Evolutionary conservation across 2,329 filamentous ascomycete species (phyloP), one percentile per base, ranked within the genome.

Genomic region (Alternaria sp.): DNA sequence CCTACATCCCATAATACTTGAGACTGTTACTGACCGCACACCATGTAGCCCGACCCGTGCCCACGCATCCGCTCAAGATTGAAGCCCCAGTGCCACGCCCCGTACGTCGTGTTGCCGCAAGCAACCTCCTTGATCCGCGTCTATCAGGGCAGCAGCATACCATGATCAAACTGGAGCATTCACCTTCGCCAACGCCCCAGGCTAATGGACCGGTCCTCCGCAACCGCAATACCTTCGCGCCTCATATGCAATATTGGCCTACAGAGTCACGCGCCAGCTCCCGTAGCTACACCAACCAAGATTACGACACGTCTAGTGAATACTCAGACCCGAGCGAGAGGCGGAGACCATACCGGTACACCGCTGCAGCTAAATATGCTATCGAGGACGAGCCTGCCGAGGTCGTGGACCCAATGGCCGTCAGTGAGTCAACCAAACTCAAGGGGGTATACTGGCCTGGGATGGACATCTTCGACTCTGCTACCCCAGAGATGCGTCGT

Each of bases 391-490:
- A 76, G 9, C 64, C 68, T 30, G 57, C 51, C 28, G 73, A 73
- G 11, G 34, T 57, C 26, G 54, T 61, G 24, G 71, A 74, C 24
- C 68, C 71, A 22, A 71, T 69, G 54, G 69, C 69, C 47, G 72
- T 72, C 26, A 79, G 74, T 42, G 79, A 81, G 56, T 73, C 71
- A 51, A 81, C 76, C 59, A 86, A 82, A 70, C 83, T 93, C 54
- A 94, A 94, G 75, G 91, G 91, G 2, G 81, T 89, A n/a, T 81
- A 87, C 47, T 93, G 89, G 84, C 89, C 89, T 3, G 91, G 91
- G 18, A 94, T 94, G 91, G 86, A 87, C 54, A 84, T 92, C n/a
- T 93, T 94, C 73, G 91, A 94, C 76, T 88, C 91, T 54, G 91
- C 91, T 5, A 91, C 89, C 5, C 85, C 88, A 16, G 87, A 90